phyloP scores from a whole-genome alignment of 2,329 filamentous ascomycete species.

The Aspergillus sp. region DNA sequence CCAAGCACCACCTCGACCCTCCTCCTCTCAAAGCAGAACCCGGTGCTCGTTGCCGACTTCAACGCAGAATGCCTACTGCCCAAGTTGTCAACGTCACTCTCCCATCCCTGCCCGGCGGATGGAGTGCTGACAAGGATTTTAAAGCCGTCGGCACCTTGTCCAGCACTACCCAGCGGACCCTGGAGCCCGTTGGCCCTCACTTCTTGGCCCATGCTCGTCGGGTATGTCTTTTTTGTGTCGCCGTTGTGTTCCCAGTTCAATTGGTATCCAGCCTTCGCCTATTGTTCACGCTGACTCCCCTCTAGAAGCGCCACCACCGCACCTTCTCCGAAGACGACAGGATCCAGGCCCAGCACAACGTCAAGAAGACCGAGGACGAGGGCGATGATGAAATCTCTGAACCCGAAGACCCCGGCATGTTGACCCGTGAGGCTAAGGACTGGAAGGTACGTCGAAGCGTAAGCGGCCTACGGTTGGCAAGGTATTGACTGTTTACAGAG shows the following conservation, averaged over 20 bases:
- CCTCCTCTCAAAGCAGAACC: constrained; percentile 1
- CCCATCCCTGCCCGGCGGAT: constrained; percentile 67
- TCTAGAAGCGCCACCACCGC: constrained; percentile 72
- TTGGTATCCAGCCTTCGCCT: background rate
- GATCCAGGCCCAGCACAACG: constrained; percentile 87
- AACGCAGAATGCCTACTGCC: constrained; percentile 53
- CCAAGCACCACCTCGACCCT: constrained; percentile 2
- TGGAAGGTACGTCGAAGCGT: constrained; percentile 69
- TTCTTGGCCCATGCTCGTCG: constrained; percentile 96
- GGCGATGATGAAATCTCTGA: constrained; percentile 89
- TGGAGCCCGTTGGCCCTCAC: constrained; percentile 94
- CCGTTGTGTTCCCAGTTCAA: no score
- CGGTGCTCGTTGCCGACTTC: constrained; percentile 2
- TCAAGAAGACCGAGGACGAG: constrained; percentile 90
- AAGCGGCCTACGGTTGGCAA: no score
- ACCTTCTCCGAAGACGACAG: constrained; percentile 98
- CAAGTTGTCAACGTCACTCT: constrained; percentile 40
- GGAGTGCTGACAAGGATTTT: constrained; percentile 82
- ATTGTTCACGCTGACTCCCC: constrained; percentile 12
- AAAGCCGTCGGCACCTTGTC: constrained; percentile 71
- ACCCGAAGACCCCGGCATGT: constrained; percentile 83
- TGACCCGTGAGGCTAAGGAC: constrained; percentile 91
- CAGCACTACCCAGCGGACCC: constrained; percentile 67
- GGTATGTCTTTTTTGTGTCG: constrained; percentile 46
- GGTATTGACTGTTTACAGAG: constrained; percentile 41